These are phyloP conservation scores for Pisolithus albus DNA, from an alignment of 768 basidiomycete species.

Conservation along the genomic window DNA sequence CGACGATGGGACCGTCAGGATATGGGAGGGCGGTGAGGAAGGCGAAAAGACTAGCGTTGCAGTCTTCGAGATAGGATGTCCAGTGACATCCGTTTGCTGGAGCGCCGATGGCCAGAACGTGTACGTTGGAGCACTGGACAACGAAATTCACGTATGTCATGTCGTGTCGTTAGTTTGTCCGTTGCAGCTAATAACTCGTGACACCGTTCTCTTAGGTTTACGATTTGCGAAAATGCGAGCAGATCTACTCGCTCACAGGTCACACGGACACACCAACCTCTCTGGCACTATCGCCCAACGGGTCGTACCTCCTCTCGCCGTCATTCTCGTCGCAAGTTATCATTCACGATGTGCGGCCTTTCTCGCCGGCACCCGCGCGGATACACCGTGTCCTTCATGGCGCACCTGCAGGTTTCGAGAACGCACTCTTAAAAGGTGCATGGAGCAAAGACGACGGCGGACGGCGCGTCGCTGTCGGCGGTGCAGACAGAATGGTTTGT, in stretches of 20 bases:
- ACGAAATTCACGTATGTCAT: constrained; percentile 83
- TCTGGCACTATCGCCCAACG: constrained; percentile 85
- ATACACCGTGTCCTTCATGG: constrained; percentile 76
- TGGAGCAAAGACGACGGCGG: constrained; percentile 90
- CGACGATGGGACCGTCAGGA: constrained; percentile 86
- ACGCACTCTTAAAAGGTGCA: constrained; percentile 70
- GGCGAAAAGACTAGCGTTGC: constrained; percentile 66
- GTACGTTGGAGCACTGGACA: constrained; percentile 91
- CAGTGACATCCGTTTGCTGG: constrained; percentile 90
- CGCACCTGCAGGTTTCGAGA: constrained; percentile 92
- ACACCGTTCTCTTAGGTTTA: constrained; percentile 50
- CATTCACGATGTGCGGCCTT: constrained; percentile 91
- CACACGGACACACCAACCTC: constrained; percentile 94
- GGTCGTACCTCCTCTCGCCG: constrained; percentile 81
- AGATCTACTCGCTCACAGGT: constrained; percentile 74
- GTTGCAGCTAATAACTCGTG: constrained; percentile 4
- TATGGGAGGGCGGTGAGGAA: constrained; percentile 88
- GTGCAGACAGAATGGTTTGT: constrained; percentile 80
- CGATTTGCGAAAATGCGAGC: constrained; percentile 79
- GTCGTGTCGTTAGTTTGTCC: neutral
- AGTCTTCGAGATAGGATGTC: constrained; percentile 79
- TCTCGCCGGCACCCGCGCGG: constrained; percentile 77
- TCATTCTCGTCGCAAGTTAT: constrained; percentile 85
- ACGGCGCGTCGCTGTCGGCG: constrained; percentile 77
- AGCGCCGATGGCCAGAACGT: constrained; percentile 83